phyloP scores from a whole-genome alignment of 805 yeast species.

The Kluyveromyces nonfermentans region DNA sequence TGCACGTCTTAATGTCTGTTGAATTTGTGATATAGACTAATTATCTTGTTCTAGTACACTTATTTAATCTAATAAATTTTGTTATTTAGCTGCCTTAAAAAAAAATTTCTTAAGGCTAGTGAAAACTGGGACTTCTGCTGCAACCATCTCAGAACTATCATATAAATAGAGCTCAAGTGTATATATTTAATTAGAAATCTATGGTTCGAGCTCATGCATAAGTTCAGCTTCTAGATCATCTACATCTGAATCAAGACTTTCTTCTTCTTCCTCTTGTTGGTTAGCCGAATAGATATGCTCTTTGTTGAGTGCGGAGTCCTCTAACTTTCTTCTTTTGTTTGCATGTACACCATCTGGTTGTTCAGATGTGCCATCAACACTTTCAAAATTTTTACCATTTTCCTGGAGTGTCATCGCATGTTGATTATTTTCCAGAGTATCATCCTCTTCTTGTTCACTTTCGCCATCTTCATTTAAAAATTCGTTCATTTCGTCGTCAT shows the following conservation, averaged over 20 bases:
- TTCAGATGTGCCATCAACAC: background rate
- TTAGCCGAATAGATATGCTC: background rate
- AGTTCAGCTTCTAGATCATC: constrained; percentile 26
- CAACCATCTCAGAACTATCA: background rate
- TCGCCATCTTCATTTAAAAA: constrained; percentile 21
- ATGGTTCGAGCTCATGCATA: constrained; percentile 21
- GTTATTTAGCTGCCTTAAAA: too few relatives aligned
- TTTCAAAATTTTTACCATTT: too few relatives aligned
- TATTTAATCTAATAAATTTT: too few relatives aligned
- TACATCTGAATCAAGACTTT: constrained; percentile 4
- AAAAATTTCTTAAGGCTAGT: too few relatives aligned
- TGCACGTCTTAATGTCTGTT: too few relatives aligned
- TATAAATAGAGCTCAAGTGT: background rate
- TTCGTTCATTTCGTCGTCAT: constrained; percentile 27
- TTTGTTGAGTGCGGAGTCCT: background rate
- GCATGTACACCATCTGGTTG: constrained; percentile 5
- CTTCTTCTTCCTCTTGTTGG: constrained; percentile 4
- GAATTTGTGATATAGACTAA: too few relatives aligned
- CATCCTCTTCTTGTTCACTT: constrained; percentile 11
- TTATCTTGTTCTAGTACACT: too few relatives aligned
- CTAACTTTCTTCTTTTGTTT: constrained; percentile 5
- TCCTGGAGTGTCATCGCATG: too few relatives aligned
- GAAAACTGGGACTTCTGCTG: background rate
- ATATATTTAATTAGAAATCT: background rate
- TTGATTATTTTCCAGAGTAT: too few relatives aligned